Base-by-base conservation (phyloP, 495 filamentous ascomycete species). In the Hypoxylon perforatum region DNA sequence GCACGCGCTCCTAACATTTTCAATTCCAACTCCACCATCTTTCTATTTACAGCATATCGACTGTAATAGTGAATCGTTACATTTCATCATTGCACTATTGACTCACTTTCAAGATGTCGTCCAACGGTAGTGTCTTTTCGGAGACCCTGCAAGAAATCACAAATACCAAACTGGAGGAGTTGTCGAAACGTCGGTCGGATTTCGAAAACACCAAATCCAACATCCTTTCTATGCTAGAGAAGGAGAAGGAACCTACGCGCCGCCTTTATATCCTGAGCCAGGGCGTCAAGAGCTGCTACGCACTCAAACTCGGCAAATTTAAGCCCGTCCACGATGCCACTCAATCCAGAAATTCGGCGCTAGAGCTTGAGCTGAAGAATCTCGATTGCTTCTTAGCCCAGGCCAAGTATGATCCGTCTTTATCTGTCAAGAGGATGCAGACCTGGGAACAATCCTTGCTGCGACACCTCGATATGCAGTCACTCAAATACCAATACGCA, bases 101-200 rank as follows among this genome's bases (percentile, higher is more conserved):
- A 3, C 25, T 28, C 3, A 3, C 25, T 28, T 7, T 7, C 39
- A 71, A 67, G 67, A 48, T 38, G 2, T 53, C 35, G 0, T 44
- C 47, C 17, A 57, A 23, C 7, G 64, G 69, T 23, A 71, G 69
- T 33, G 75, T 79, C 52, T 79, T 89, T 59, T 88, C 88, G 7
- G 81, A 87, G 69, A 88, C 87, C 14, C 79, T 91, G 15, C 83
- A 85, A 61, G 85, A 86, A 9, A 89, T 91, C 75, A 91, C 88
- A 18, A 76, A 76, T 25, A 88, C 85, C 44, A 91, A 91, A 69
- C 82, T 90, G 49, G 78, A 74, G 17, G 87, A 88, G 57, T 79
- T 90, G 6, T 83, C 83, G 15, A 88, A 88, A 61, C 82, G 88
- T 61, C 85, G 85, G 22, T 67, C 65, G 1, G 67, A 82, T 18